Conservation (phyloP, 176 grass and related monocot genomes). For the Puya raimondii region DNA sequence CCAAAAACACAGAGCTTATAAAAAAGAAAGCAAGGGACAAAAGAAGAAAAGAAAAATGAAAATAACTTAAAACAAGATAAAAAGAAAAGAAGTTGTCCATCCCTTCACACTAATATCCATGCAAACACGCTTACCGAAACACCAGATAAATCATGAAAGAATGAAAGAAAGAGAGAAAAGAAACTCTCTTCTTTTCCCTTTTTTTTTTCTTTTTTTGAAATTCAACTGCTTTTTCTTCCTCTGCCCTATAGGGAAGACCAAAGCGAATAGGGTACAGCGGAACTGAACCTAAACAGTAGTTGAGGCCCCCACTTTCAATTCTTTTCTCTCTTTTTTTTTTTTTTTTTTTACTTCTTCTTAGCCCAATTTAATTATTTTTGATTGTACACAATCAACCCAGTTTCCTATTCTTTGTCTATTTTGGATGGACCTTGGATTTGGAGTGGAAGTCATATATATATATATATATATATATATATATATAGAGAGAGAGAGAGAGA, state of each 20-base stretch:
- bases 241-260: neutral
- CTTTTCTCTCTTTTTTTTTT: neutral
- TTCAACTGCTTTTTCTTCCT: neutral
- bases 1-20: too few relatives aligned
- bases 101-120: neutral
- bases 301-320: neutral
- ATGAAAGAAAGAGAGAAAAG: neutral
- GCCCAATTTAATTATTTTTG: neutral
- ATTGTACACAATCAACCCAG: too few relatives aligned
- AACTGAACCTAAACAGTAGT: neutral
- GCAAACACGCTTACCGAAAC: slow-evolving; percentile 1
- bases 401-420: neutral
- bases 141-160: neutral
- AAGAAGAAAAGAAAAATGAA: neutral
- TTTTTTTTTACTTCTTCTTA: neutral
- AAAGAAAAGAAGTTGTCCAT: neutral
- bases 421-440: neutral
- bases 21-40: neutral
- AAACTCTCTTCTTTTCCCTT: neutral
- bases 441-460: neutral
- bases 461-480: neutral
- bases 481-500: neutral
- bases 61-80: neutral
- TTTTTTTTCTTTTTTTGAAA: neutral
- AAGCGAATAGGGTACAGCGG: neutral